phyloP scores from a whole-genome alignment of 2,329 filamentous ascomycete genomes.

The Fusarium graminum region DNA sequence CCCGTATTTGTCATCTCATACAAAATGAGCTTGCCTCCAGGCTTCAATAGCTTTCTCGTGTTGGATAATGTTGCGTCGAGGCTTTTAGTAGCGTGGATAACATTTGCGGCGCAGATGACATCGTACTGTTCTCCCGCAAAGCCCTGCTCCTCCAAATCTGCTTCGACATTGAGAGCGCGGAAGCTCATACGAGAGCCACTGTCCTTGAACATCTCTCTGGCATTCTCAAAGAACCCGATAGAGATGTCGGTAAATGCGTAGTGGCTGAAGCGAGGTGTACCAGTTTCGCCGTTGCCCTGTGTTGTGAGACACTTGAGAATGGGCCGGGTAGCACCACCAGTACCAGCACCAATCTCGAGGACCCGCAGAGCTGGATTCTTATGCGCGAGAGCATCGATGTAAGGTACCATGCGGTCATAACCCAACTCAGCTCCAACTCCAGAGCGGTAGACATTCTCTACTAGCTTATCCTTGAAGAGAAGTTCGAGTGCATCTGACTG shows the following conservation, averaged over 20 bases:
- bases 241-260: slow-evolving; percentile 15
- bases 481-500: slow-evolving; percentile 12
- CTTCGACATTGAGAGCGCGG: slow-evolving; percentile 14
- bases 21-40: slow-evolving; percentile 15
- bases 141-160: not conserved
- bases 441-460: slow-evolving; percentile 12
- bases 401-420: slow-evolving; percentile 3
- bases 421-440: slow-evolving; percentile 9
- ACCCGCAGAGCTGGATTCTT: slow-evolving; percentile 10
- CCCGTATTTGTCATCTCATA: slow-evolving; percentile 18
- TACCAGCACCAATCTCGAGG: too few relatives aligned
- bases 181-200: slow-evolving; percentile 1
- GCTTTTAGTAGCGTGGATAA: slow-evolving; percentile 17
- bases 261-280: slow-evolving; percentile 2
- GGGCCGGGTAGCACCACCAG: too few relatives aligned
- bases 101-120: slow-evolving; percentile 7
- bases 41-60: slow-evolving; percentile 3
- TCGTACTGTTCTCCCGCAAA: slow-evolving; percentile 16
- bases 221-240: slow-evolving; percentile 13
- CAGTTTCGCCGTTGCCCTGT: slow-evolving; percentile 1
- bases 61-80: slow-evolving; percentile 9
- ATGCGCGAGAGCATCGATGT: slow-evolving; percentile 5
- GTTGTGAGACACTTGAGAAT: slow-evolving; percentile 8
- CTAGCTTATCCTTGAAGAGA: slow-evolving; percentile 14
- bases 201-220: slow-evolving; percentile 8